These are phyloP conservation scores for Grigorovia yakushimaensis DNA, from an alignment of 805 yeast genomes.

Conservation along the genomic window DNA sequence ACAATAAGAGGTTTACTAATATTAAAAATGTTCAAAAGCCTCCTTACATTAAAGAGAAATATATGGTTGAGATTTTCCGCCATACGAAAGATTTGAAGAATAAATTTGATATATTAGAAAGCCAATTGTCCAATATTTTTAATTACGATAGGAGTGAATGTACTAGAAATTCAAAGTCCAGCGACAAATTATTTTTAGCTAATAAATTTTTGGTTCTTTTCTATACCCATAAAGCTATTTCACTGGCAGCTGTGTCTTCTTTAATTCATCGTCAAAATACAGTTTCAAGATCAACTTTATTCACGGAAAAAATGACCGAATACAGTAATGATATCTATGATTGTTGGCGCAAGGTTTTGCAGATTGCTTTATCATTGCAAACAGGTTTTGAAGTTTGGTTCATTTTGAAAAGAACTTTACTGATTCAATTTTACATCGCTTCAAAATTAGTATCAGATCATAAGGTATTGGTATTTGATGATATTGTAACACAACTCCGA, in stretches of 20 bases:
- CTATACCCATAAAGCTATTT: neutral
- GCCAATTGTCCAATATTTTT: neutral
- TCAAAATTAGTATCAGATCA: neutral
- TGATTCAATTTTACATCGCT: neutral
- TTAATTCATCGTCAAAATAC: slow-evolving; percentile 7
- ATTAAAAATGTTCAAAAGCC: slow-evolving; percentile 20
- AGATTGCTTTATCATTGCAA: slow-evolving; percentile 4
- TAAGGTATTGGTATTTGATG: slow-evolving; percentile 4
- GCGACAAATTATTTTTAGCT: slow-evolving; percentile 5
- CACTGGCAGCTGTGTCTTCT: slow-evolving; percentile 5
- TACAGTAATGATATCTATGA: neutral
- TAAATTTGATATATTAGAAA: neutral
- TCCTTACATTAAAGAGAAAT: slow-evolving; percentile 6
- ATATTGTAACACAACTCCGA: slow-evolving; percentile 1
- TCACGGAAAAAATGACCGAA: neutral
- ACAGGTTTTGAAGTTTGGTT: slow-evolving; percentile 13
- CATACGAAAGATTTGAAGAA: neutral
- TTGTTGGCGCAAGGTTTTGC: neutral
- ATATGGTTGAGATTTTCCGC: slow-evolving; percentile 14
- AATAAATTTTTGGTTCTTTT: slow-evolving; percentile 5
- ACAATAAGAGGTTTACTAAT: slow-evolving; percentile 17
- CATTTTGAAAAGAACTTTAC: slow-evolving; percentile 3
- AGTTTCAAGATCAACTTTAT: neutral
- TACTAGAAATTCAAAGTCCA: neutral
- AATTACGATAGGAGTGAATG: neutral